phyloP scores from a whole-genome alignment of 805 yeast species.

The Trichomonascus vanleenenianus region DNA sequence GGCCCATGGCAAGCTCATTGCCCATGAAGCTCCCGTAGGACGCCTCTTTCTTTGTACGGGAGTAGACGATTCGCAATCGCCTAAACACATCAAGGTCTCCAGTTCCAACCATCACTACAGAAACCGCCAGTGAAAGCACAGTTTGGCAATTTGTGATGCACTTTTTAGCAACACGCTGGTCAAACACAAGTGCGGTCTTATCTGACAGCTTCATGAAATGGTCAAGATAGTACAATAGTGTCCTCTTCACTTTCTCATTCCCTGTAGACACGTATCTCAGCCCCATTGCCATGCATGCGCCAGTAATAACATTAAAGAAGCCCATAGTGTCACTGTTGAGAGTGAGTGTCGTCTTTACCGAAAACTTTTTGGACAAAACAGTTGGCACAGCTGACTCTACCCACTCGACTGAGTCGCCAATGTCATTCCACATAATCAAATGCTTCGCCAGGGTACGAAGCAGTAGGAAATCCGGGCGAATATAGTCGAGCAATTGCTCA shows the following conservation, averaged over 20 bases:
- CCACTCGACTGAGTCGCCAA: slow-evolving; percentile 48
- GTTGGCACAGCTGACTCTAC: slow-evolving; percentile 34
- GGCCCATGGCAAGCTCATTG: slow-evolving; percentile 74
- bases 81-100: slow-evolving; percentile 79
- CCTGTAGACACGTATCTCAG: slow-evolving; percentile 69
- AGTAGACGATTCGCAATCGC: slow-evolving; percentile 63
- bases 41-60: slow-evolving; percentile 31
- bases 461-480: slow-evolving; percentile 71
- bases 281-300: slow-evolving; percentile 67
- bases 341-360: slow-evolving; percentile 5
- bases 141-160: slow-evolving; percentile 52
- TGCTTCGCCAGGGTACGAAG: slow-evolving; percentile 56
- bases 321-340: slow-evolving; percentile 57
- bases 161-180: slow-evolving; percentile 46
- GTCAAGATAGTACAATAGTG: slow-evolving; percentile 50
- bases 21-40: slow-evolving; percentile 71
- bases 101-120: slow-evolving; percentile 81
- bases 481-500: slow-evolving; percentile 52
- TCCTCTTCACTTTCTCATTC: slow-evolving; percentile 43
- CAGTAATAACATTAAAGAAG: slow-evolving; percentile 60
- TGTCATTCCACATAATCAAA: slow-evolving; percentile 63
- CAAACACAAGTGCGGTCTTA: slow-evolving; percentile 42
- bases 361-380: slow-evolving; percentile 9
- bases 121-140: slow-evolving; percentile 51
- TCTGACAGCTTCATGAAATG: slow-evolving; percentile 37